phyloP scores from a whole-genome alignment of 2,329 filamentous ascomycete genomes.

The Pseudogymnoascus sp. region DNA sequence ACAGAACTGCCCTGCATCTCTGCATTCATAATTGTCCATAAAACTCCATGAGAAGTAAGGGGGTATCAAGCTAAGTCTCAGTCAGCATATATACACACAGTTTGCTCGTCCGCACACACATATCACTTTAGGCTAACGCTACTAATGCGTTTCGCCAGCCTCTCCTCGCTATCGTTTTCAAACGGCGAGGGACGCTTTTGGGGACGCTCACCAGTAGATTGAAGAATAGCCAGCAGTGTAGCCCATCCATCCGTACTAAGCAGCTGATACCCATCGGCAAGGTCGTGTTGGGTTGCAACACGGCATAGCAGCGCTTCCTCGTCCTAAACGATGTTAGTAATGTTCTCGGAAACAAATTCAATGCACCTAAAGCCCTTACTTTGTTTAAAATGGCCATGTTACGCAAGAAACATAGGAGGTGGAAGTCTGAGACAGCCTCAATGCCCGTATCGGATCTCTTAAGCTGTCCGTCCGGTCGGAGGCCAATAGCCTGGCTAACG shows the following conservation, averaged over 20 bases:
- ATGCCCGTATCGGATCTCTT: slow-evolving; percentile 54
- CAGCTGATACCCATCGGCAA: slow-evolving; percentile 72
- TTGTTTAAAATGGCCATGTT: slow-evolving; percentile 73
- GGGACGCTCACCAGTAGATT: slow-evolving; percentile 95
- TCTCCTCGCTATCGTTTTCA: slow-evolving; percentile 26
- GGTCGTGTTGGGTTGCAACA: slow-evolving; percentile 72
- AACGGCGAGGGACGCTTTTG: slow-evolving; percentile 55
- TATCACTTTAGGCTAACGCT: slow-evolving; percentile 47
- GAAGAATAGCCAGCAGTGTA: slow-evolving; percentile 83
- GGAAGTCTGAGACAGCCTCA: slow-evolving; percentile 79
- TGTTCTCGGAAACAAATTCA: slow-evolving; percentile 15
- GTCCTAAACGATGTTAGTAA: slow-evolving; percentile 48
- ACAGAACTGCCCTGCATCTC: neutral
- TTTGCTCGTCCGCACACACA: slow-evolving; percentile 6
- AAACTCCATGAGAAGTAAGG: slow-evolving; percentile 6
- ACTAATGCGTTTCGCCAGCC: slow-evolving; percentile 57
- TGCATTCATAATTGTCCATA: neutral
- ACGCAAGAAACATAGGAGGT: slow-evolving; percentile 81
- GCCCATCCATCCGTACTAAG: slow-evolving; percentile 87
- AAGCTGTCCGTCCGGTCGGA: slow-evolving; percentile 45
- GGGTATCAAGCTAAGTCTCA: neutral
- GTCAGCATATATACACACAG: neutral
- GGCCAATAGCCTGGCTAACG: slow-evolving; percentile 56
- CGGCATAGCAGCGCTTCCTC: slow-evolving; percentile 80
- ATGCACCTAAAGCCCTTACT: slow-evolving; percentile 43